Conservation (phyloP, 176 grass and related monocot genomes). For the Eremochloa ophiuroides region DNA sequence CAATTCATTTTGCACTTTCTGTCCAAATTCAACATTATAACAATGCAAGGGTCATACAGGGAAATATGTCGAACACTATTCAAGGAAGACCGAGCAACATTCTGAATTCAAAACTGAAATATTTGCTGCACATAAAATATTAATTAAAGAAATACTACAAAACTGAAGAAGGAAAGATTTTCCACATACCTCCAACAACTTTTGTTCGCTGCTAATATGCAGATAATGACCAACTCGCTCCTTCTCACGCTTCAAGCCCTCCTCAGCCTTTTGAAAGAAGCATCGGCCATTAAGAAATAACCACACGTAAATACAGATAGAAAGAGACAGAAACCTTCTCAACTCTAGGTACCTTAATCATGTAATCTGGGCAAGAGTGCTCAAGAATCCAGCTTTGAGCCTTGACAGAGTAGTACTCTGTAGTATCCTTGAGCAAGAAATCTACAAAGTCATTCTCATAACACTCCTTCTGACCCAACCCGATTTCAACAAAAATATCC, state of each 20-base stretch:
- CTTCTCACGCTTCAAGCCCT: conserved; percentile 87
- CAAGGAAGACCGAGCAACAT: background rate
- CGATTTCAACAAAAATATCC: conserved; percentile 98
- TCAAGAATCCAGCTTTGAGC: conserved; percentile 91
- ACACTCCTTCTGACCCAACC: conserved; percentile 67
- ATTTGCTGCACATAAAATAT: background rate
- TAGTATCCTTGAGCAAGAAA: conserved; percentile 82
- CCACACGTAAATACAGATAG: background rate
- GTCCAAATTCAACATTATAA: conserved; percentile 5
- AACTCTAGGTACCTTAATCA: conserved; percentile 71
- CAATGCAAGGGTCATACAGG: background rate
- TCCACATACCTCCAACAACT: conserved; percentile 79
- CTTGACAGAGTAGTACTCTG: conserved; percentile 87
- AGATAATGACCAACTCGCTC: conserved; percentile 92
- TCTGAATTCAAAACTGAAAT: background rate
- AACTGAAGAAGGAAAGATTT: conserved; percentile 11
- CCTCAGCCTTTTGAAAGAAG: conserved; percentile 71
- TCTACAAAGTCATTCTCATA: conserved; percentile 91
- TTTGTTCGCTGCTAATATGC: conserved; percentile 89
- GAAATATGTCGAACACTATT: background rate
- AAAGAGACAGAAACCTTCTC: background rate
- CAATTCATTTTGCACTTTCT: conserved; percentile 97
- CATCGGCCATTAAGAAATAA: conserved; percentile 5
- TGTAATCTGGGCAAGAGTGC: conserved; percentile 93
- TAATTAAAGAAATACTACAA: background rate